Evolutionary conservation across 176 grass and related monocot genomes (phyloP), one percentile per base, ranked within the genome.

Genomic region (Neostapfia colusana): DNA sequence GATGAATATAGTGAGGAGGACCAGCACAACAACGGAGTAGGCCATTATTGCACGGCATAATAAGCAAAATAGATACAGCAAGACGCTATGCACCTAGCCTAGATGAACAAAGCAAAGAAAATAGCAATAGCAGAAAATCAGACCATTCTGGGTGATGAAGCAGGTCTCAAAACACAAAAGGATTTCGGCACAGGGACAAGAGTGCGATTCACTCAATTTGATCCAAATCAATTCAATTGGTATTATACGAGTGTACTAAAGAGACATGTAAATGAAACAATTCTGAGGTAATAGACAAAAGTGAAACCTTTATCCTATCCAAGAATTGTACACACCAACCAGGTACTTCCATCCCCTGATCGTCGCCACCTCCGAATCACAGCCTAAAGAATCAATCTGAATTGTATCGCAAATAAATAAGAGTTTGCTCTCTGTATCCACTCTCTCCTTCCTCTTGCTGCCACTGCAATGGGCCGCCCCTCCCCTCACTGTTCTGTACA

Each of bases 311-410:
- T 89, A 64, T 84, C 72, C 86, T 88, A 81, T 89, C 86, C 86
- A 84, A 70, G 77, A 81, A 89, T 81, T 89, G 72, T 89, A 89
- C 75, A 86, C 85, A 86, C 80, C 83, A 88, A 92, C 73, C 68
- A 85, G 87, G 77, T 78, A 90, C 90, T 74, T 50, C 65, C 82
- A 73, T 28, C 54, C 58, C 18, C 65, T 53, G 4, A 54, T 53
- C 82, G 38, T 72, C 66, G 10, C 76, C 56, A 61, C 79, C 75
- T 74, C 79, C 1, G 17, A 43, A 69, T 40, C 39, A 72, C 60
- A 82, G 56, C 63, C 64, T 58, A 82, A 82, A 44, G 79, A 85
- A 87, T 81, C 77, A 86, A 89, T 93, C 77, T 70, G 71, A 86
- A 87, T 85, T 64, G 69, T 83, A 87, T 43, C 48, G 11, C 50